These are phyloP conservation scores for Ceratocystis alfenasii DNA, from an alignment of 2,329 filamentous ascomycete genomes.

Conservation along the genomic window DNA sequence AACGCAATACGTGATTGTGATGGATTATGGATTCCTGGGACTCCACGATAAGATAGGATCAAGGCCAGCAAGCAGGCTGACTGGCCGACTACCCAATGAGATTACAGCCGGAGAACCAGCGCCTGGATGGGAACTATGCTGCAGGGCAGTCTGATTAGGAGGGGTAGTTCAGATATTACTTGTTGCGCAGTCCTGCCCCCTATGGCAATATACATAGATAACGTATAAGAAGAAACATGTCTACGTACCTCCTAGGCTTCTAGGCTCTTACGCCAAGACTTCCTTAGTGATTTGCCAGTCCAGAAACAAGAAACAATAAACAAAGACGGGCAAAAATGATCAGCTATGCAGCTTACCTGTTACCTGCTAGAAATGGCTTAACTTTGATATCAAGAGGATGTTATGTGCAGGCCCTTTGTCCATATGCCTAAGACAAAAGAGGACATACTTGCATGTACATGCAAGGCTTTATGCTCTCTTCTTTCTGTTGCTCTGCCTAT, in stretches of 20 bases:
- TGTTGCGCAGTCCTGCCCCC: too few relatives aligned
- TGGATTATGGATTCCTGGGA: neutral
- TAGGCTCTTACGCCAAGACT: neutral
- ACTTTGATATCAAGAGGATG: neutral
- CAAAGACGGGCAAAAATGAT: neutral
- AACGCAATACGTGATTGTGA: neutral
- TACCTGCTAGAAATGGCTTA: neutral
- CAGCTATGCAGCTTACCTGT: neutral
- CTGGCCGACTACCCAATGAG: neutral
- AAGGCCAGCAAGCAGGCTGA: neutral
- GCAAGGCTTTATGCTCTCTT: neutral
- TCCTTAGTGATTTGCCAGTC: neutral
- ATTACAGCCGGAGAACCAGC: neutral
- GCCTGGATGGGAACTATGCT: too few relatives aligned
- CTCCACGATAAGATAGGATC: too few relatives aligned
- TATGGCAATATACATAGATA: too few relatives aligned
- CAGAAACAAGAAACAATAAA: slow-evolving; percentile 2
- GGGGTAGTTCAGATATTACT: too few relatives aligned
- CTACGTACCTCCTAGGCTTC: neutral
- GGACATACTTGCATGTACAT: neutral
- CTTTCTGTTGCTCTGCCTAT: neutral
- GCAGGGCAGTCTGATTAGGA: too few relatives aligned
- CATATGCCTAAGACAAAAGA: neutral
- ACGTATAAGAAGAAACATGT: neutral
- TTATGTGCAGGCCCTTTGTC: slow-evolving; percentile 1